Evolutionary conservation across 2,329 filamentous ascomycete species (phyloP).

Genomic region (Stemphylium beticola): DNA sequence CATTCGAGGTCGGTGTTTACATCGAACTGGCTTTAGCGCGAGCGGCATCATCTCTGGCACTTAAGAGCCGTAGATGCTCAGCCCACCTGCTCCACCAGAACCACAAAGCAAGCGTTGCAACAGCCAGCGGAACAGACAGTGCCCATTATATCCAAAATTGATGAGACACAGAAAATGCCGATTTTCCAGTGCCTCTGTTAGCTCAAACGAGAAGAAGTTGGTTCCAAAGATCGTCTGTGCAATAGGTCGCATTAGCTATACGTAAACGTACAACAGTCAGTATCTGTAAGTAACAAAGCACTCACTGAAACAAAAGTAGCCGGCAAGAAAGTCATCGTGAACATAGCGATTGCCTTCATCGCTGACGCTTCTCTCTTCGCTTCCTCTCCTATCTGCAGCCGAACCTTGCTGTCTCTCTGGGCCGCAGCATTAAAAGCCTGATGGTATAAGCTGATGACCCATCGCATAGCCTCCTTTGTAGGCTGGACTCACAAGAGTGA

Average conservation of each 20-base stretch:
- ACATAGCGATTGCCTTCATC: conserved; percentile 31
- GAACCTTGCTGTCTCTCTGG: conserved; percentile 24
- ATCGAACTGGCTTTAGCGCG: neutral
- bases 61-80: neutral
- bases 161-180: conserved; percentile 7
- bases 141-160: conserved; percentile 27
- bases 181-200: neutral
- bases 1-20: neutral
- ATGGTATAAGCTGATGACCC: conserved; percentile 6
- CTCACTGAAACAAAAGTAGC: conserved; percentile 29
- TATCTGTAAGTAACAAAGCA: neutral
- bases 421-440: conserved; percentile 24
- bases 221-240: conserved; percentile 19
- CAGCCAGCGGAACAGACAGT: conserved; percentile 19
- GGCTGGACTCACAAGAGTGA: conserved; percentile 22
- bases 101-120: conserved; percentile 22
- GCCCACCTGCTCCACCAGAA: conserved; percentile 16
- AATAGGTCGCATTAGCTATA: neutral
- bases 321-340: conserved; percentile 33
- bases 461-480: neutral
- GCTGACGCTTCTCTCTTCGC: conserved; percentile 25
- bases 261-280: neutral
- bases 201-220: conserved; percentile 20
- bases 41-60: neutral
- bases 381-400: conserved; percentile 25